Conservation (phyloP, 192 early-diverging fungal genomes). For the Paraglomus brasilianum region DNA sequence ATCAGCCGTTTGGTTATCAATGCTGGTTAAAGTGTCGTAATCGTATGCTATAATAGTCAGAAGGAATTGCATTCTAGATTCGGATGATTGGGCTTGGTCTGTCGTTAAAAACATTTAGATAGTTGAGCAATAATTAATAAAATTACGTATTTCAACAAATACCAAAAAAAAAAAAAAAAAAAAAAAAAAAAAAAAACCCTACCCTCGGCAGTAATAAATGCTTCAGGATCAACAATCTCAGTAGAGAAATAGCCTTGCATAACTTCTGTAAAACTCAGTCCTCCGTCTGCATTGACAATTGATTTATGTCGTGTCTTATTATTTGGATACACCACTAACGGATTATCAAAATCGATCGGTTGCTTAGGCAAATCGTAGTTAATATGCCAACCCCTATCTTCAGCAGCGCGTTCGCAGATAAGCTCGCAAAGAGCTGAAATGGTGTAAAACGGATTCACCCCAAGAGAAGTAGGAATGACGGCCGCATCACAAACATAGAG, state of each 20-base stretch:
- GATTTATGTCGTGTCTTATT: constrained; percentile 11
- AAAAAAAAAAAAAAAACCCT: neutral
- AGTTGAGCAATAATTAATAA: neutral
- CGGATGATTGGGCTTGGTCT: constrained; percentile 41
- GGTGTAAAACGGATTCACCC: constrained; percentile 52
- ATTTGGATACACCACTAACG: constrained; percentile 26
- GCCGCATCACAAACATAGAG: constrained; percentile 51
- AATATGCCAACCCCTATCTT: constrained; percentile 43
- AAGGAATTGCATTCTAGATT: constrained; percentile 40
- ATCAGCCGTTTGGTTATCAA: constrained; percentile 35
- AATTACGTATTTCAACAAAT: neutral
- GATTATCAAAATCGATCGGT: constrained; percentile 38
- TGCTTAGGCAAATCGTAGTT: constrained; percentile 37
- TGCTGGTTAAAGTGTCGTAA: constrained; percentile 34
- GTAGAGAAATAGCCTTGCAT: constrained; percentile 49
- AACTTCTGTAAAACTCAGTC: constrained; percentile 41
- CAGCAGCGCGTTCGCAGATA: constrained; percentile 35
- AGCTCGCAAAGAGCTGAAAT: constrained; percentile 47
- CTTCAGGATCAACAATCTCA: constrained; percentile 34
- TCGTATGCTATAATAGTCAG: constrained; percentile 37
- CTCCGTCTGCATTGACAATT: constrained; percentile 25
- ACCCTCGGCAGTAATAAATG: constrained; percentile 40
- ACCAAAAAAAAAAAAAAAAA: neutral
- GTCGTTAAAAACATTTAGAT: neutral
- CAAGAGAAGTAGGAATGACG: constrained; percentile 46